phyloP scores from a whole-genome alignment of 768 basidiomycete species.

The Stropharia rugosoannulata region DNA sequence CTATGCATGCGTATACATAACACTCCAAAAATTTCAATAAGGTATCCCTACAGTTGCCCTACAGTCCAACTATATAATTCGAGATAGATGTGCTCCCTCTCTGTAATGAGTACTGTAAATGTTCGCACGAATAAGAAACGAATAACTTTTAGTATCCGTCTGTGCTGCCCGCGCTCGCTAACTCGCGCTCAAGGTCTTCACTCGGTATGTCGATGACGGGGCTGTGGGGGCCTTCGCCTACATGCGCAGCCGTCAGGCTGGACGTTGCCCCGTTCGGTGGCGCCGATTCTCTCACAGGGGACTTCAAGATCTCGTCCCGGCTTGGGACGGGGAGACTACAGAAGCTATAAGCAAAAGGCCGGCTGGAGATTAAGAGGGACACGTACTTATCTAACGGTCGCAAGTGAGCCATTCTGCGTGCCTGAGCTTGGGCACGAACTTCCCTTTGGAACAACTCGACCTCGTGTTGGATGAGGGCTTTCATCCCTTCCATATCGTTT shows the following conservation, averaged over 20 bases:
- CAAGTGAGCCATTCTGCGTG: conserved; percentile 54
- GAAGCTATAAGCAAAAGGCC: background rate
- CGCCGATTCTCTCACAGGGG: conserved; percentile 66
- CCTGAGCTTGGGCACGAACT: conserved; percentile 81
- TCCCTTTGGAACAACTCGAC: conserved; percentile 86
- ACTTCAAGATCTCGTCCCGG: conserved; percentile 79
- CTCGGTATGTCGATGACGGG: conserved; percentile 85
- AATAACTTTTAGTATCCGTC: background rate
- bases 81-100: background rate
- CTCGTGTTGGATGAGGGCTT: conserved; percentile 90
- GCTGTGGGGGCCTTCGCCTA: conserved; percentile 47
- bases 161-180: conserved; percentile 69
- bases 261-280: conserved; percentile 70
- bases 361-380: background rate
- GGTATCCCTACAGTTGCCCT: too few relatives aligned
- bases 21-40: too few relatives aligned
- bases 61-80: background rate
- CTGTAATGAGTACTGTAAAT: too few relatives aligned
- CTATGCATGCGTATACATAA: background rate
- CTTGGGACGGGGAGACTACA: conserved; percentile 73
- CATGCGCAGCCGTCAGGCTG: conserved; percentile 49
- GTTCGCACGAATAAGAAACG: background rate
- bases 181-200: conserved; percentile 81
- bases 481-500: conserved; percentile 97
- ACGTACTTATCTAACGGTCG: conserved; percentile 74